Conservation (phyloP, 2,329 filamentous ascomycete genomes). For the Beauveria asiatica region DNA sequence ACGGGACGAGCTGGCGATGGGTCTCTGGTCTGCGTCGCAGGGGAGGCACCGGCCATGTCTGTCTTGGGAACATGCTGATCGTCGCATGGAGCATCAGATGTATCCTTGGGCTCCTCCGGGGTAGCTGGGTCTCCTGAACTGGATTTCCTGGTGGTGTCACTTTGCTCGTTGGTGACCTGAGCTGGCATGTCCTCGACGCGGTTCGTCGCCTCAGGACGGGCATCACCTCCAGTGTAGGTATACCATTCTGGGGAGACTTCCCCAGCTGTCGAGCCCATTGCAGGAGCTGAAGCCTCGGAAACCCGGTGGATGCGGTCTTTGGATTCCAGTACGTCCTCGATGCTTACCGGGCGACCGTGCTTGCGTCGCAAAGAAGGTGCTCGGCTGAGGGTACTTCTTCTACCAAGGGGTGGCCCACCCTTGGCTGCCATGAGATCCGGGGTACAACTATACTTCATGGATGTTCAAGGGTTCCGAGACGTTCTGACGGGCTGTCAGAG, state of each 20-base stretch:
- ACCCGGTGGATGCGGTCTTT: neutral
- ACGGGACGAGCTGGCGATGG: neutral
- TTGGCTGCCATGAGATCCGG: neutral
- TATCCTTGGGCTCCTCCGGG: neutral
- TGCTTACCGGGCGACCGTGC: conserved; percentile 1
- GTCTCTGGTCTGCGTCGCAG: neutral
- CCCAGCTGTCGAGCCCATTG: neutral
- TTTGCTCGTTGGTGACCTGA: neutral
- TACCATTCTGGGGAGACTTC: conserved; percentile 3
- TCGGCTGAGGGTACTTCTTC: conserved; percentile 8
- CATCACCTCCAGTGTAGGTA: neutral
- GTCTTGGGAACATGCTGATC: neutral
- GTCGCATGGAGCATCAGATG: neutral
- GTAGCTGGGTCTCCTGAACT: neutral
- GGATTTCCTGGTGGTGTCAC: neutral
- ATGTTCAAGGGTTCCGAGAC: neutral
- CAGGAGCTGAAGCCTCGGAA: neutral
- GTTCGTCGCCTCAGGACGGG: neutral
- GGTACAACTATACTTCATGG: neutral
- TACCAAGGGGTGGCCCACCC: neutral
- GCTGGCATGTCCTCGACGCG: neutral
- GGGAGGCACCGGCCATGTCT: neutral
- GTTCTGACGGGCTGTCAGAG: neutral
- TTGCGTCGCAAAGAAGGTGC: conserved; percentile 1
- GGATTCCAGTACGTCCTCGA: conserved; percentile 3